A percentile compares a stretch with the other conserved stretches of the same genome.
Conservation (phyloP, 257 asterid species). For the Capsicum pubescens region DNA sequence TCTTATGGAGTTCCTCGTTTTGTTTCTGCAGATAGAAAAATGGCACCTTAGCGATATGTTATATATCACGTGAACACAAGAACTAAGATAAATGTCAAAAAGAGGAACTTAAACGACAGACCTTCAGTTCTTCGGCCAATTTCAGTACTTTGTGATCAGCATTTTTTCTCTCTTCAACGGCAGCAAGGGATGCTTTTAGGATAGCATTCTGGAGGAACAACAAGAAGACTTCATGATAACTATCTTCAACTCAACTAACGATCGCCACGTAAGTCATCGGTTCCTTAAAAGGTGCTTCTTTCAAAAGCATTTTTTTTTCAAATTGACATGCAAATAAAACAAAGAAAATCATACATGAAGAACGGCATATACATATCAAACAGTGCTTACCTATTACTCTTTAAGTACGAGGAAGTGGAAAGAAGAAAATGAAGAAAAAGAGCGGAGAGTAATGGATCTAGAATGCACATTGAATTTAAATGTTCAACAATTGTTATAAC, state of each 20-base stretch:
- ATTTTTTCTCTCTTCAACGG: conserved; percentile 72
- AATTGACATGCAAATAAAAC: conserved; percentile 14
- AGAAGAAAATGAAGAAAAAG: conserved; percentile 5
- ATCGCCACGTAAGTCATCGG: conserved; percentile 19
- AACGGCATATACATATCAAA: background rate
- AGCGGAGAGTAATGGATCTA: background rate
- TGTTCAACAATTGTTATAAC: background rate
- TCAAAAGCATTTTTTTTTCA: background rate
- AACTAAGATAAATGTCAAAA: conserved; percentile 30
- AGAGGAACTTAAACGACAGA: conserved; percentile 38
- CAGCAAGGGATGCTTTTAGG: conserved; percentile 68
- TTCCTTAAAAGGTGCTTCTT: background rate
- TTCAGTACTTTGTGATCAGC: conserved; percentile 72
- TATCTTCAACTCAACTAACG: conserved; percentile 28
- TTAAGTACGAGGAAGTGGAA: conserved; percentile 13
- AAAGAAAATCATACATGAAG: background rate
- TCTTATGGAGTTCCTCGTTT: conserved; percentile 73
- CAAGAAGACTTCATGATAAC: conserved; percentile 26
- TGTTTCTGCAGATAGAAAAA: conserved; percentile 66
- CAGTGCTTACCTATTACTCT: background rate
- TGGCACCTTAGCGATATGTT: conserved; percentile 29
- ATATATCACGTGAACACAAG: conserved; percentile 25
- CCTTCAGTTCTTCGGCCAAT: conserved; percentile 90
- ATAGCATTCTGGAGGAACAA: conserved; percentile 66
- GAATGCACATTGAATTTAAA: background rate